A percentile compares a stretch with the other conserved stretches of the same genome.
Conservation (phyloP, 1,139 yeast species). For the Candida neerlandica region DNA sequence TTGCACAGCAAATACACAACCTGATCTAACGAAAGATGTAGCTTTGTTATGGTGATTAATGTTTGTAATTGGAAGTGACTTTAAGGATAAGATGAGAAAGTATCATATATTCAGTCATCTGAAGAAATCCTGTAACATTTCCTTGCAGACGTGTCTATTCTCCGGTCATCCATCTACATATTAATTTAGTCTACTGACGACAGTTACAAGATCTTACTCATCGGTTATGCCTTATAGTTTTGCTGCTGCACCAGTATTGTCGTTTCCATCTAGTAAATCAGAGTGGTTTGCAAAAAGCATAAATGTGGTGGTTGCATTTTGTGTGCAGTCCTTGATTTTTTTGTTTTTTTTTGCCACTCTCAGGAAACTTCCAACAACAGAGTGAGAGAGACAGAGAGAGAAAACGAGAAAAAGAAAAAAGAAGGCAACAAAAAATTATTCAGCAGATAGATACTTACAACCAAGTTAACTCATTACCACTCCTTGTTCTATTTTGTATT, state of each 20-base stretch:
- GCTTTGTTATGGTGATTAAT: background rate
- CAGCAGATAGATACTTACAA: background rate
- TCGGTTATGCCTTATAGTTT: too few species aligned
- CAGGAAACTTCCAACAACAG: constrained; percentile 3
- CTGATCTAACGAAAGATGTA: background rate
- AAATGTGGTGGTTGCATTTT: constrained; percentile 1
- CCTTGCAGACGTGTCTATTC: too few species aligned
- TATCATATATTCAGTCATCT: too few species aligned
- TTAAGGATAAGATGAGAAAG: too few species aligned
- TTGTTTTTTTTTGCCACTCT: constrained; percentile 11
- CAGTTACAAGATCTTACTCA: too few species aligned
- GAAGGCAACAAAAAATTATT: constrained; percentile 3
- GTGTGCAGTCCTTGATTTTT: constrained; percentile 5
- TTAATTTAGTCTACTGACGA: too few species aligned
- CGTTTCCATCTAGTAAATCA: background rate
- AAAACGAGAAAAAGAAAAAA: constrained; percentile 9
- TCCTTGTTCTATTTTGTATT: background rate
- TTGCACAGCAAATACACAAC: background rate
- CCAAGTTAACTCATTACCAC: background rate
- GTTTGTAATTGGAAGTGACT: too few species aligned
- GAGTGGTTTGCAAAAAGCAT: background rate
- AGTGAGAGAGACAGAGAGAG: background rate
- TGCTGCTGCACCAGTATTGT: too few species aligned
- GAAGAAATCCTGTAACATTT: too few species aligned
- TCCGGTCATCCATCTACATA: too few species aligned